A percentile compares a stretch with the other conserved stretches of the same genome.
phyloP scores from a whole-genome alignment of 2,329 filamentous ascomycete species.

The Penicillium palitans region DNA sequence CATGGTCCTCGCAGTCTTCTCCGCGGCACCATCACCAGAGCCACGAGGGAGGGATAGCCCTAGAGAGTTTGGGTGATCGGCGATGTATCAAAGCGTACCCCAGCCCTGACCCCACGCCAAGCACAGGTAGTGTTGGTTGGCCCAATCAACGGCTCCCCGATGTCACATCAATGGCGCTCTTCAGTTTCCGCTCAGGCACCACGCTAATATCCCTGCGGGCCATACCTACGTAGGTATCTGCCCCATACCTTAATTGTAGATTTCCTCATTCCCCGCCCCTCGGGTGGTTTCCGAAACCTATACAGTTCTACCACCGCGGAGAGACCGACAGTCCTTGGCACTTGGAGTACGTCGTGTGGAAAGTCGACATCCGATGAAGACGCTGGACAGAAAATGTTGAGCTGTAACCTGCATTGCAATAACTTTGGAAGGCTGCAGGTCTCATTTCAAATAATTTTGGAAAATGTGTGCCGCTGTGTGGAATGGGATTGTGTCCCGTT shows the following conservation, averaged over 20 bases:
- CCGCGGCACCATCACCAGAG: not conserved
- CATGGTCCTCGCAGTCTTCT: not conserved
- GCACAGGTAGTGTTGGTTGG: not conserved
- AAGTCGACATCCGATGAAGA: not conserved
- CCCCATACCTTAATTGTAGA: slow-evolving; percentile 1
- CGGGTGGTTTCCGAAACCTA: not conserved
- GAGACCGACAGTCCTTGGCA: not conserved
- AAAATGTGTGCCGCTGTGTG: not conserved
- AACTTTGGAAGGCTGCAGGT: not conserved
- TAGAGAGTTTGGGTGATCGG: not conserved
- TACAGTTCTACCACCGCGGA: not conserved
- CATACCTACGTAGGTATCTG: not conserved
- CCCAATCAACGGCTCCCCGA: not conserved
- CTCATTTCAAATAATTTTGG: not conserved
- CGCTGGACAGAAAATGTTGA: not conserved
- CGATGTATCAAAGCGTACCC: not conserved
- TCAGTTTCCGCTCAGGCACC: too few relatives aligned
- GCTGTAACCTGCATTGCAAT: not conserved
- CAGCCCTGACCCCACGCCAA: not conserved
- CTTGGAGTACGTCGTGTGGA: not conserved
- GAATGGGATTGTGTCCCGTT: not conserved
- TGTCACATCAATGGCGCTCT: too few relatives aligned
- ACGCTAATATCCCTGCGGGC: not conserved
- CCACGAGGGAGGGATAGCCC: not conserved
- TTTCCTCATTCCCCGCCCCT: not conserved